Conservation (phyloP, 192 early-diverging fungal genomes). For the Coemansia sp. region DNA sequence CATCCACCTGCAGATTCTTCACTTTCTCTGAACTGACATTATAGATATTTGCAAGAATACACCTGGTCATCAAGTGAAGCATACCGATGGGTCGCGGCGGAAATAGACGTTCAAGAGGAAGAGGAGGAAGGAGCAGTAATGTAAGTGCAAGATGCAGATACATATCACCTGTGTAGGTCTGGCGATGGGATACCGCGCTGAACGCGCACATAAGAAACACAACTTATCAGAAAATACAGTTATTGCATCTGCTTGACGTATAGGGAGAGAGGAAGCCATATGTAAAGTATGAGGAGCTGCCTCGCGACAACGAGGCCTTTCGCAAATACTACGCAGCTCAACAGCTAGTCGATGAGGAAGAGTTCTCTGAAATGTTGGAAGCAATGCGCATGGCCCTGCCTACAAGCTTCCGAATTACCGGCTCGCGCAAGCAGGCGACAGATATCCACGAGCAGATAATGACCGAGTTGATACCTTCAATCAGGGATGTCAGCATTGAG, state of each 20-base stretch:
- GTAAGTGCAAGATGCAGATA: neutral
- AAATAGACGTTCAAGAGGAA: neutral
- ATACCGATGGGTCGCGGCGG: neutral
- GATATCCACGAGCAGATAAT: conserved; percentile 56
- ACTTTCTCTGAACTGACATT: neutral
- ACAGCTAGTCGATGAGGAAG: conserved; percentile 71
- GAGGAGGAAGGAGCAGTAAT: conserved; percentile 8
- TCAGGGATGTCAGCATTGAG: conserved; percentile 62
- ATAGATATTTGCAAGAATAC: too few relatives aligned
- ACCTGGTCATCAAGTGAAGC: neutral
- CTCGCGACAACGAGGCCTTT: conserved; percentile 51
- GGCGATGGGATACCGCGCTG: neutral
- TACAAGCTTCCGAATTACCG: conserved; percentile 91
- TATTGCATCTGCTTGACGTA: neutral
- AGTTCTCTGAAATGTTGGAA: conserved; percentile 76
- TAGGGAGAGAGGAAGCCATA: conserved; percentile 48
- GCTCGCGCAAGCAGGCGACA: conserved; percentile 63
- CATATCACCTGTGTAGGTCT: neutral
- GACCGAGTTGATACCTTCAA: conserved; percentile 60
- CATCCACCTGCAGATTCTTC: neutral
- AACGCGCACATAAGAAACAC: neutral
- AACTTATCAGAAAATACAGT: neutral
- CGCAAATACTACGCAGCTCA: conserved; percentile 54
- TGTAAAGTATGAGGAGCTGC: conserved; percentile 48
- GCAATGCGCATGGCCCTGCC: conserved; percentile 74